These are phyloP conservation scores for Pythium brachiatum DNA, from an alignment of 352 stramenopile species.

Conservation along the genomic window DNA sequence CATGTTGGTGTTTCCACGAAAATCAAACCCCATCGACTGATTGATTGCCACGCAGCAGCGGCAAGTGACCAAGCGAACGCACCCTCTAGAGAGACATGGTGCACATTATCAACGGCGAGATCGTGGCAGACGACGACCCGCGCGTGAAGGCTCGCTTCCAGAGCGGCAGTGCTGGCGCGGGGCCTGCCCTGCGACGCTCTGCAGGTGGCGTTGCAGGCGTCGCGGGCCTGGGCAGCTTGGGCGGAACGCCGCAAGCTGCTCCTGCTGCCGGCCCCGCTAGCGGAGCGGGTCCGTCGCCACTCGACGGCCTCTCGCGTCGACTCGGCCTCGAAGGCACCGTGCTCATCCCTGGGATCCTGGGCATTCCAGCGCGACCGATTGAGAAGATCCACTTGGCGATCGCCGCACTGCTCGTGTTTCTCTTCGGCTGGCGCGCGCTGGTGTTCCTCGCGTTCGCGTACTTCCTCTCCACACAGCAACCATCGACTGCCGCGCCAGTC, in stretches of 20 bases:
- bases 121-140: conserved; percentile 82
- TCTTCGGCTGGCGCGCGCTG: conserved; percentile 77
- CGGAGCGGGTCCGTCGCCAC: conserved; percentile 28
- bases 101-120: conserved; percentile 89
- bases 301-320: conserved; percentile 45
- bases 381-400: conserved; percentile 73
- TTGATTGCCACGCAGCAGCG: conserved; percentile 8
- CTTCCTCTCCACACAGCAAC: conserved; percentile 58
- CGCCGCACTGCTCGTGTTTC: conserved; percentile 41
- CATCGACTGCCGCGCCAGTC: conserved; percentile 30
- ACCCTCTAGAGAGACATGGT: conserved; percentile 44
- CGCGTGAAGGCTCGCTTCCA: conserved; percentile 43
- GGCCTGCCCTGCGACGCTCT: conserved; percentile 13
- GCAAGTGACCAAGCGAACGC: neutral
- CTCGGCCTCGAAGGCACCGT: conserved; percentile 65
- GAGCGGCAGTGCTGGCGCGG: conserved; percentile 1
- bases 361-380: conserved; percentile 46
- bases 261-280: conserved; percentile 5
- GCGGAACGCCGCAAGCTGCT: conserved; percentile 10
- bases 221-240: conserved; percentile 2
- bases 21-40: neutral
- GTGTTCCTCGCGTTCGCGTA: conserved; percentile 66
- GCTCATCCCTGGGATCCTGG: conserved; percentile 55
- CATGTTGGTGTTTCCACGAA: neutral
- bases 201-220: neutral